A percentile compares a stretch with the other conserved stretches of the same genome.
Conservation (phyloP, 148 eudicot genomes). For the Chenopodium quinoa region DNA sequence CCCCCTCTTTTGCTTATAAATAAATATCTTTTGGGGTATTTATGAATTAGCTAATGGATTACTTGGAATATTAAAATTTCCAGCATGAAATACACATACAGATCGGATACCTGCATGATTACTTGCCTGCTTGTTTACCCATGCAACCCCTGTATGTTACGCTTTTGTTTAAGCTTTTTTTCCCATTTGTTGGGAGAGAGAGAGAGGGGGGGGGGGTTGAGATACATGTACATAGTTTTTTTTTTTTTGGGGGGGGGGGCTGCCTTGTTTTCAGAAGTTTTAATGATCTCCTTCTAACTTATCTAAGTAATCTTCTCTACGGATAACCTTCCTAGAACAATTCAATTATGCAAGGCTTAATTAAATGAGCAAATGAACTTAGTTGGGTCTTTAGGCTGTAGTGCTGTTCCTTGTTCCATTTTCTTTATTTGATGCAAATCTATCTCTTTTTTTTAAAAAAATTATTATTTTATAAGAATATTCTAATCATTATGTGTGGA, state of each 20-base stretch:
- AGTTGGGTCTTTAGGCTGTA: no score
- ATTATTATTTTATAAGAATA: no score
- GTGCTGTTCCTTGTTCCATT: not conserved
- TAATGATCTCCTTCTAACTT: not conserved
- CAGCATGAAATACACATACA: not conserved
- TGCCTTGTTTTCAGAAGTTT: not conserved
- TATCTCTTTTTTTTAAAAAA: no score
- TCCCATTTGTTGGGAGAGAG: not conserved
- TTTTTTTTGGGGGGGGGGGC: no score
- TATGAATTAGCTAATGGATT: not conserved
- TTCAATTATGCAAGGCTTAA: no score
- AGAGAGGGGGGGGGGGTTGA: no score
- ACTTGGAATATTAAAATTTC: not conserved
- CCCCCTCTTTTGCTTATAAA: not conserved
- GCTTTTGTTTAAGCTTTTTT: not conserved
- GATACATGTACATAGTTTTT: no score
- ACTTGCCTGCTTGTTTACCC: not conserved
- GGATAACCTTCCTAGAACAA: no score
- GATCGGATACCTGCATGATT: no score
- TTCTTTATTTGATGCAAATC: not conserved
- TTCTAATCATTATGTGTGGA: no score
- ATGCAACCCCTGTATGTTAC: not conserved
- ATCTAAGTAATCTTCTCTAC: no score
- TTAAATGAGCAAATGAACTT: no score
- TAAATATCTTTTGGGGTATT: not conserved